These are phyloP conservation scores for Zygosaccharomyces rouxii DNA, from an alignment of 805 yeast species.

Conservation along the genomic window DNA sequence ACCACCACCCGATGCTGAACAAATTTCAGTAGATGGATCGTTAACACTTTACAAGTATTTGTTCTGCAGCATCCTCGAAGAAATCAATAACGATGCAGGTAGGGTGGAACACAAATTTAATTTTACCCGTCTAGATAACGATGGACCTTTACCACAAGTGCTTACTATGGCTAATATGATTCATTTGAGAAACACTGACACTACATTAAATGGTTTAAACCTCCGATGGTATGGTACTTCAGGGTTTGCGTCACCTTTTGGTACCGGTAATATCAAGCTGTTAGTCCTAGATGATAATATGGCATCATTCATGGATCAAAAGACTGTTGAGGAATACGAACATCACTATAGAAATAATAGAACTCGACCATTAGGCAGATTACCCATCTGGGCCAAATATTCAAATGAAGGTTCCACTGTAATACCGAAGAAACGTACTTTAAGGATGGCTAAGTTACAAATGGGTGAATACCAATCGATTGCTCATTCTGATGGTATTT, in stretches of 20 bases:
- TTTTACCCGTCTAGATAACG: slow-evolving; percentile 26
- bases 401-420: slow-evolving; percentile 25
- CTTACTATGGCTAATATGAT: slow-evolving; percentile 33
- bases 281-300: slow-evolving; percentile 34
- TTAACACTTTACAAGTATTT: slow-evolving; percentile 25
- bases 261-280: slow-evolving; percentile 35
- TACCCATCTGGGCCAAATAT: slow-evolving; percentile 33
- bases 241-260: slow-evolving; percentile 34
- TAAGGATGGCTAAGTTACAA: slow-evolving; percentile 24
- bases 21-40: slow-evolving; percentile 11
- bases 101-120: slow-evolving; percentile 31
- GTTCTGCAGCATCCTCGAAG: slow-evolving; percentile 34
- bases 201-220: slow-evolving; percentile 29
- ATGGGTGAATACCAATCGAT: slow-evolving; percentile 20
- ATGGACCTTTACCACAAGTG: slow-evolving; percentile 21
- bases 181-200: slow-evolving; percentile 34
- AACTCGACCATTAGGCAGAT: slow-evolving; percentile 20
- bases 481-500: slow-evolving; percentile 10
- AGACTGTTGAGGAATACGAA: slow-evolving; percentile 16
- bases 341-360: slow-evolving; percentile 6
- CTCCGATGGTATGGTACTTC: slow-evolving; percentile 41
- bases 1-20: slow-evolving; percentile 13
- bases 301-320: slow-evolving; percentile 31
- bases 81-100: slow-evolving; percentile 21
- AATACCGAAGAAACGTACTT: slow-evolving; percentile 28